phyloP scores from a whole-genome alignment of 2,329 filamentous ascomycete genomes.

The Alternaria hordeiaustralica region DNA sequence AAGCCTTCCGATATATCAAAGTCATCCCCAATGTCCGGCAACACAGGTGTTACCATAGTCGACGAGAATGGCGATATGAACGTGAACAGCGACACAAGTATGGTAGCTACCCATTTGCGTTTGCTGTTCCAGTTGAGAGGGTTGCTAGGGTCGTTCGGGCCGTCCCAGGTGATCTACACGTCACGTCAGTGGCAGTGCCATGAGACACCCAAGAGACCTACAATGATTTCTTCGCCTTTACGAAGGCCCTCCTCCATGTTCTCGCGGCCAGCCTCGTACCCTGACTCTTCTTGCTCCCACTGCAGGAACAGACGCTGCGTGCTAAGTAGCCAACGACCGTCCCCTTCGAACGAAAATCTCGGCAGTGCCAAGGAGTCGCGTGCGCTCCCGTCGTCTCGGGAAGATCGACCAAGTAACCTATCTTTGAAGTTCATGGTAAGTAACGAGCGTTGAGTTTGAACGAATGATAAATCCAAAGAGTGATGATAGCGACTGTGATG shows the following conservation, averaged over 20 bases:
- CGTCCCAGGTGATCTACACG: conserved; percentile 52
- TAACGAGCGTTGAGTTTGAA: not conserved
- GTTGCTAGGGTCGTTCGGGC: conserved; percentile 54
- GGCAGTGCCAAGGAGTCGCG: conserved; percentile 17
- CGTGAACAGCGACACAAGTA: conserved; percentile 52
- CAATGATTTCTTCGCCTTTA: conserved; percentile 24
- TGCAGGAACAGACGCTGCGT: conserved; percentile 28
- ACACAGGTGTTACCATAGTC: conserved; percentile 48
- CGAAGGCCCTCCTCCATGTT: conserved; percentile 2
- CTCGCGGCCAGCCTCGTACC: conserved; percentile 15
- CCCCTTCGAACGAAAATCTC: conserved; percentile 28
- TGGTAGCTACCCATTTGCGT: conserved; percentile 54
- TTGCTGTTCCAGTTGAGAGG: conserved; percentile 56
- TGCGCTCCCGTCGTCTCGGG: conserved; percentile 5
- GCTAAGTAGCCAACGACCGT: conserved; percentile 22
- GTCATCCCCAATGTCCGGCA: conserved; percentile 38
- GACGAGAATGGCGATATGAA: conserved; percentile 49
- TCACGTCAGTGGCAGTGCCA: conserved; percentile 10
- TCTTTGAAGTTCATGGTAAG: conserved; percentile 21
- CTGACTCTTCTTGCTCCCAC: conserved; percentile 17
- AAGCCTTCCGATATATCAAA: conserved; percentile 40
- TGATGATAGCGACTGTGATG: not conserved
- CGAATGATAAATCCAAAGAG: not conserved
- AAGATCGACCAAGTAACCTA: conserved; percentile 11
- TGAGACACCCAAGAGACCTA: conserved; percentile 2